A percentile compares a stretch with the other conserved stretches of the same genome.
These are phyloP conservation scores for Nitzschia sp. DNA, from an alignment of 108 stramenopile genomes.

Conservation along the genomic window DNA sequence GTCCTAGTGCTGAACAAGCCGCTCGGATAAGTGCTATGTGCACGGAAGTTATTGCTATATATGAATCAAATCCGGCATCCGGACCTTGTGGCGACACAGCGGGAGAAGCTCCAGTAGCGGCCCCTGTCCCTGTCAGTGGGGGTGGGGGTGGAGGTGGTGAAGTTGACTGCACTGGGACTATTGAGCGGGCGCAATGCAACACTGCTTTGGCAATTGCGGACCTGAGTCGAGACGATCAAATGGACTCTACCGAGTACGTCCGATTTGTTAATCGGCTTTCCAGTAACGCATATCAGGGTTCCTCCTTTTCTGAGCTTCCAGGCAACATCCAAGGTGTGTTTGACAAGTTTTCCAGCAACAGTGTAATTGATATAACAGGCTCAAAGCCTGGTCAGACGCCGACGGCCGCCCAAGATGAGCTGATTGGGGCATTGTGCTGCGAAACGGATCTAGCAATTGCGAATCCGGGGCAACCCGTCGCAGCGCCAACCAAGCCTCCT, in stretches of 20 bases:
- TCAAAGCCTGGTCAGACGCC: slow-evolving; percentile 25
- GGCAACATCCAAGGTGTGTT: slow-evolving; percentile 30
- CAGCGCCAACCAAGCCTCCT: slow-evolving; percentile 20
- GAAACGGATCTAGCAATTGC: slow-evolving; percentile 31
- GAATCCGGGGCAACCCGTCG: slow-evolving; percentile 24
- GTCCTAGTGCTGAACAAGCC: slow-evolving; percentile 25
- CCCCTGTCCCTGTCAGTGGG: slow-evolving; percentile 1
- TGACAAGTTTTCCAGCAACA: slow-evolving; percentile 16
- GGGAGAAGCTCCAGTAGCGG: not conserved
- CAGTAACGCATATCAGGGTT: slow-evolving; percentile 13
- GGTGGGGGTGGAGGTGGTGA: not conserved
- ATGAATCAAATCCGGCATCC: not conserved
- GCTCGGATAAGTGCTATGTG: slow-evolving; percentile 27
- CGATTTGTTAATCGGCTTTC: slow-evolving; percentile 46
- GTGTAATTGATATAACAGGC: slow-evolving; percentile 29
- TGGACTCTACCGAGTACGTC: slow-evolving; percentile 43
- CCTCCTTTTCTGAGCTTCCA: slow-evolving; percentile 28
- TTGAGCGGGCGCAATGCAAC: slow-evolving; percentile 28
- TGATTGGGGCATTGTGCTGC: slow-evolving; percentile 30
- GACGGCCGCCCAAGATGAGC: slow-evolving; percentile 20
- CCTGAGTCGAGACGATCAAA: slow-evolving; percentile 24
- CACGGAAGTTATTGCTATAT: slow-evolving; percentile 2
- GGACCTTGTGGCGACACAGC: not conserved
- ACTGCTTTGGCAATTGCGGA: slow-evolving; percentile 37
- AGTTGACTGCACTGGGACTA: slow-evolving; percentile 21